These are phyloP conservation scores for Tribonema minus DNA, from an alignment of 108 stramenopile species.

Conservation along the genomic window DNA sequence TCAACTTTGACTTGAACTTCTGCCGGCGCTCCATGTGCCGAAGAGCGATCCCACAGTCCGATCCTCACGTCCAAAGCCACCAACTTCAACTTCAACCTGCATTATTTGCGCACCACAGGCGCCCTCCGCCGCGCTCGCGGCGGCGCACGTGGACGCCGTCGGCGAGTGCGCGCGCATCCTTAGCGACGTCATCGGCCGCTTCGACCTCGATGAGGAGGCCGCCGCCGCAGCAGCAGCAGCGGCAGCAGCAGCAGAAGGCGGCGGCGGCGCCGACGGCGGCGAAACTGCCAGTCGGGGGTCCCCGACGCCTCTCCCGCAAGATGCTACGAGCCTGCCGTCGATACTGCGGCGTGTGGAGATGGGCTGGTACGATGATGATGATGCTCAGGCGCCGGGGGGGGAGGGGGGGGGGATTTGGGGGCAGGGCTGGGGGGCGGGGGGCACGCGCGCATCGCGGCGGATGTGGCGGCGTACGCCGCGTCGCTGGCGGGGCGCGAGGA, in stretches of 20 bases:
- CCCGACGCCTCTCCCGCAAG: background rate
- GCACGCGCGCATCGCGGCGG: background rate
- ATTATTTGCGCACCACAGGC: no score
- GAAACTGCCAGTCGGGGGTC: background rate
- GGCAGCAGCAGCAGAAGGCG: background rate
- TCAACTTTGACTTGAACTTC: no score
- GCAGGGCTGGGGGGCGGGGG: background rate
- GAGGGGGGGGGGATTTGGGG: background rate
- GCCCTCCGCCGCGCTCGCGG: no score
- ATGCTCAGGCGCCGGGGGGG: background rate
- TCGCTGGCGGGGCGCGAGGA: background rate
- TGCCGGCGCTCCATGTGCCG: no score
- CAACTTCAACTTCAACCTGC: no score
- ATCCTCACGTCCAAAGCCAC: no score
- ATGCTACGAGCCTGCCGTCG: constrained; percentile 6
- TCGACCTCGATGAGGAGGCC: constrained; percentile 3
- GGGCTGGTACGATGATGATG: constrained; percentile 34
- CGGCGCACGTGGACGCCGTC: constrained; percentile 7
- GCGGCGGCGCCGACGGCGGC: background rate
- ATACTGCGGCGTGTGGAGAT: constrained; percentile 18
- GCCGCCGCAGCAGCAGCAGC: background rate
- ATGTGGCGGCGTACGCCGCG: background rate
- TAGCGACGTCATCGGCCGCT: background rate
- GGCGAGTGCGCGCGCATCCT: constrained; percentile 18
- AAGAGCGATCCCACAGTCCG: no score